A percentile compares a stretch with the other conserved stretches of the same genome.
These are phyloP conservation scores for Phyllostachys edulis DNA, from an alignment of 176 grass and related monocot genomes.

Conservation along the genomic window DNA sequence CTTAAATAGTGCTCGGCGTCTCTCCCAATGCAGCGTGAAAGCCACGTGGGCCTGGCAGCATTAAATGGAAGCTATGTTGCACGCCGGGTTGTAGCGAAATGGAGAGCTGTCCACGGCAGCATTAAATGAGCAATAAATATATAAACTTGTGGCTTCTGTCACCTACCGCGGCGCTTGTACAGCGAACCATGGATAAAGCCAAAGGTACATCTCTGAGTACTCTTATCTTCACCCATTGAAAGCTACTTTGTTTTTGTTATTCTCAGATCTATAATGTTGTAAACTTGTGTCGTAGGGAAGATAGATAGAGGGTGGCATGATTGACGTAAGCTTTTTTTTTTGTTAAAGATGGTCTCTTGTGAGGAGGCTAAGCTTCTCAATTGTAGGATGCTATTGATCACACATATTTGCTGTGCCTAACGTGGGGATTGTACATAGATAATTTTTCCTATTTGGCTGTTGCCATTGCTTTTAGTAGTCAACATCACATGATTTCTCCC, in stretches of 20 bases:
- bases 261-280: neutral
- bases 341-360: neutral
- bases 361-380: neutral
- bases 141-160: no score
- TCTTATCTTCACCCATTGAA: neutral
- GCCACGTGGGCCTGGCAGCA: no score
- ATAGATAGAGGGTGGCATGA: neutral
- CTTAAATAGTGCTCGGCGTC: no score
- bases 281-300: neutral
- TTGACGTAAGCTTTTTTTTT: neutral
- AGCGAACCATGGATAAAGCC: no score
- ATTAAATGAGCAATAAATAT: no score
- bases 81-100: no score
- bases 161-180: no score
- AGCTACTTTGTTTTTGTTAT: neutral
- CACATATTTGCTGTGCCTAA: neutral
- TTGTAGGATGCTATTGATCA: no score
- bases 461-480: neutral
- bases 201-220: no score
- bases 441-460: neutral
- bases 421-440: neutral
- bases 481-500: neutral
- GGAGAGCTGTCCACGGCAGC: no score
- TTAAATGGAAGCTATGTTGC: no score
- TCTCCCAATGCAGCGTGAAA: no score